Evolutionary conservation across 2,329 filamentous ascomycete genomes (phyloP).

Genomic region (Fusarium sp.): DNA sequence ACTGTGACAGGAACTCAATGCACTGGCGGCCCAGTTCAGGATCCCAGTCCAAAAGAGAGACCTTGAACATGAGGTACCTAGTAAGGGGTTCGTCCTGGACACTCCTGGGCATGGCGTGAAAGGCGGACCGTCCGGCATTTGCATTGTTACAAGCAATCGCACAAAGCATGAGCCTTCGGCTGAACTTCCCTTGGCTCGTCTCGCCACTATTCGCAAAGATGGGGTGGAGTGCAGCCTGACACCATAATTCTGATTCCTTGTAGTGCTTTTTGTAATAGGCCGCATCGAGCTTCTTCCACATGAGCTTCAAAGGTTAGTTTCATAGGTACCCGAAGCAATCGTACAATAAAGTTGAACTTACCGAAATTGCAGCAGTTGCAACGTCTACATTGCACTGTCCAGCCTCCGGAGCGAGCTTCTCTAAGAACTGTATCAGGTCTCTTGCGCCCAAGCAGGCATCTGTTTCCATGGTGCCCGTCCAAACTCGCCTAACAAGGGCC

Average conservation of each 20-base stretch:
- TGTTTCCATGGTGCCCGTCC: conserved; percentile 66
- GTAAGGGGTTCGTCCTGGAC: conserved; percentile 72
- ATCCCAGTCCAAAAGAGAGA: conserved; percentile 70
- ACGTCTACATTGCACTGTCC: conserved; percentile 63
- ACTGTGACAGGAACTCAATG: conserved; percentile 68
- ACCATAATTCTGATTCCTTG: conserved; percentile 74
- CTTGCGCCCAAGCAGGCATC: conserved; percentile 43
- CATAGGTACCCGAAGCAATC: not conserved
- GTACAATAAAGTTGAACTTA: conserved; percentile 51
- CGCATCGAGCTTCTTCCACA: conserved; percentile 83
- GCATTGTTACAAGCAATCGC: conserved; percentile 61
- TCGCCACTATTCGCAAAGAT: conserved; percentile 74
- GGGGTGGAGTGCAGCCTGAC: conserved; percentile 71
- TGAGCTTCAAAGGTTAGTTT: conserved; percentile 62
- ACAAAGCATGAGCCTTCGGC: conserved; percentile 79
- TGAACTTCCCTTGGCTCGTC: conserved; percentile 73
- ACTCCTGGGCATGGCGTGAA: conserved; percentile 67
- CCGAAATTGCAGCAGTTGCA: conserved; percentile 74
- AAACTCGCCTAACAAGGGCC: conserved; percentile 73
- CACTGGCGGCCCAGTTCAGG: conserved; percentile 69
- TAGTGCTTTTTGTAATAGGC: conserved; percentile 64
- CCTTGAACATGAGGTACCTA: conserved; percentile 79
- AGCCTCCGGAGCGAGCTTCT: conserved; percentile 54
- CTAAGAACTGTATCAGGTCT: conserved; percentile 44
- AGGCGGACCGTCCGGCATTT: conserved; percentile 51